A percentile compares a stretch with the other conserved stretches of the same genome.
These are phyloP conservation scores for Auricularia cornea DNA, from an alignment of 768 basidiomycete genomes.

Conservation along the genomic window DNA sequence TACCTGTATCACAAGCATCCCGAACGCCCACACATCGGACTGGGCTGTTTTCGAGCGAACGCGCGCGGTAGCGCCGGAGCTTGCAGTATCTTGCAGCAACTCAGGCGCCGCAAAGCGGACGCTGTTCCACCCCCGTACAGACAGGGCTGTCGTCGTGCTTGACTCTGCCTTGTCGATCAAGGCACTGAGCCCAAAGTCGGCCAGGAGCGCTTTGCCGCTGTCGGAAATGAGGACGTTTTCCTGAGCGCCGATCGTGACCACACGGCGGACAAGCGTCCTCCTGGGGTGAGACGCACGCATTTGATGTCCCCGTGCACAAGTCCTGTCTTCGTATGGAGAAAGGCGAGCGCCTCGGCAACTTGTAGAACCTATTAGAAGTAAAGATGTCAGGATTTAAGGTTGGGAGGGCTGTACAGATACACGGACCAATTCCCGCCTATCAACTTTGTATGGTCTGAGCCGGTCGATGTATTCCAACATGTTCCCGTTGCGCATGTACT, in stretches of 20 bases:
- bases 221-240: slow-evolving; percentile 7
- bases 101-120: neutral
- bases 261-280: neutral
- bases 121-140: neutral
- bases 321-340: neutral
- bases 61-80: neutral
- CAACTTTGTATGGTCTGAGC: neutral
- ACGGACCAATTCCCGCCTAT: neutral
- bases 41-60: neutral
- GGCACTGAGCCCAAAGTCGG: slow-evolving; percentile 5
- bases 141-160: neutral
- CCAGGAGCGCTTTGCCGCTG: neutral
- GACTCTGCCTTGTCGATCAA: neutral
- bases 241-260: neutral
- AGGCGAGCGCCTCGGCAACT: neutral
- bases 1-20: neutral
- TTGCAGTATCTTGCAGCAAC: neutral
- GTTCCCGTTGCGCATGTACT: neutral
- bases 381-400: neutral
- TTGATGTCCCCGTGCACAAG: neutral
- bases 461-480: neutral
- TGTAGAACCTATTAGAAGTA: neutral
- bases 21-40: neutral
- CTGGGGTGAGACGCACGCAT: neutral
- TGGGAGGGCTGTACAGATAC: neutral